Evolutionary conservation across 2,329 filamentous ascomycete genomes (phyloP).

Genomic region (Rhinocladiella similis): DNA sequence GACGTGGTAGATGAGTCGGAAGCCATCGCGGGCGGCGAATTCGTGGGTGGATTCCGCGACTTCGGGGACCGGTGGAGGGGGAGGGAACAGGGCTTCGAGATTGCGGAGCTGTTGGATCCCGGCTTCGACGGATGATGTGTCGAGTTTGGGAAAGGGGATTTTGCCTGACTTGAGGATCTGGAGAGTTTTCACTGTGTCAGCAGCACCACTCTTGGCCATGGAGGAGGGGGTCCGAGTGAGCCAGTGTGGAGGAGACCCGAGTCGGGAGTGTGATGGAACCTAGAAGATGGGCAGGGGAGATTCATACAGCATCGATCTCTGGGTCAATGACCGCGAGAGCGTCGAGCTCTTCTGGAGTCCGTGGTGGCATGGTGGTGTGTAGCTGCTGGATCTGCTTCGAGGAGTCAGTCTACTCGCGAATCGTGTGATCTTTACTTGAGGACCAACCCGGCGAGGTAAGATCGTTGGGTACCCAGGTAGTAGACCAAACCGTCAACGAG

Average conservation of each 20-base stretch:
- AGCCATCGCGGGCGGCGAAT: conserved; percentile 27
- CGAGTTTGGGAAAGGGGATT: conserved; percentile 5
- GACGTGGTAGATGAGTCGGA: conserved; percentile 18
- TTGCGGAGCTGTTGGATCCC: conserved; percentile 3
- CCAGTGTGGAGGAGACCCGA: no score
- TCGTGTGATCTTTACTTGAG: not conserved
- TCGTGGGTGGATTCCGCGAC: conserved; percentile 7
- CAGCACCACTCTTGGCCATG: no score
- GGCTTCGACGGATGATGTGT: not conserved
- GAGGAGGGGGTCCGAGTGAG: no score
- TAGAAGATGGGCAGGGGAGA: no score
- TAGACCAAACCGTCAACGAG: no score
- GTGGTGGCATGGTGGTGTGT: not conserved
- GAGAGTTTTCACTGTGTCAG: not conserved
- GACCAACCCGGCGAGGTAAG: no score
- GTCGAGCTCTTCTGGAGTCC: conserved; percentile 17
- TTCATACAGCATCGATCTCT: conserved; percentile 23
- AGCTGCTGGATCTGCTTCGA: not conserved
- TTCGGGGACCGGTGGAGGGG: conserved; percentile 1
- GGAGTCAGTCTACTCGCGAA: no score
- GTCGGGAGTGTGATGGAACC: no score
- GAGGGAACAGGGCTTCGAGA: conserved; percentile 2
- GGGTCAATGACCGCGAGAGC: conserved; percentile 27
- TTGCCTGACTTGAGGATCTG: conserved; percentile 10
- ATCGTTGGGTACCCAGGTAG: no score